Evolutionary conservation across 306 rosid species (phyloP).

Genomic region (Glycine tomentella): DNA sequence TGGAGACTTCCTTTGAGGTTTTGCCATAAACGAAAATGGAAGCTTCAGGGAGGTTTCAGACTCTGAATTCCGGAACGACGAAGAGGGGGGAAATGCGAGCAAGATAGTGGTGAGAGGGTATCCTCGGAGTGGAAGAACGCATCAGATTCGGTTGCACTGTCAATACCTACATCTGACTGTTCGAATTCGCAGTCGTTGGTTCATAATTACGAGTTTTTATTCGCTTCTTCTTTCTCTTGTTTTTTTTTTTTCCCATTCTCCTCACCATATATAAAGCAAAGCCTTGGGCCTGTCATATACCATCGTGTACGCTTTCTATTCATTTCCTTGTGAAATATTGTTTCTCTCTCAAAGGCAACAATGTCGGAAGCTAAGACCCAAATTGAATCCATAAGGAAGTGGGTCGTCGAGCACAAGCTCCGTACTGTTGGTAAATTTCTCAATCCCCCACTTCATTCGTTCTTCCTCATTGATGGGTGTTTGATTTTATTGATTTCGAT

Average conservation of each 20-base stretch:
- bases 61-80: conserved; percentile 19
- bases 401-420: conserved; percentile 90
- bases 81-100: neutral
- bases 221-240: conserved; percentile 33
- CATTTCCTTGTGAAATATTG: neutral
- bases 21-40: conserved; percentile 64
- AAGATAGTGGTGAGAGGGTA: no score
- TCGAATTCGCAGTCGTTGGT: no score
- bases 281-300: no score
- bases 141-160: conserved; percentile 92
- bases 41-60: conserved; percentile 54
- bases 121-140: conserved; percentile 91
- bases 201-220: neutral
- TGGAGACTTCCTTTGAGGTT: conserved; percentile 85
- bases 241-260: no score
- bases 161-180: conserved; percentile 58
- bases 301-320: neutral
- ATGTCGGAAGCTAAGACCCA: conserved; percentile 83
- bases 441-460: neutral
- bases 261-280: neutral
- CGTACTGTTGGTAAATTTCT: conserved; percentile 82
- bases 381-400: conserved; percentile 69
- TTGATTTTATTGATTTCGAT: neutral
- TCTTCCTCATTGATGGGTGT: neutral
- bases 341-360: conserved; percentile 1